Conservation (phyloP, 768 basidiomycete species). For the Tulasnella sp. region DNA sequence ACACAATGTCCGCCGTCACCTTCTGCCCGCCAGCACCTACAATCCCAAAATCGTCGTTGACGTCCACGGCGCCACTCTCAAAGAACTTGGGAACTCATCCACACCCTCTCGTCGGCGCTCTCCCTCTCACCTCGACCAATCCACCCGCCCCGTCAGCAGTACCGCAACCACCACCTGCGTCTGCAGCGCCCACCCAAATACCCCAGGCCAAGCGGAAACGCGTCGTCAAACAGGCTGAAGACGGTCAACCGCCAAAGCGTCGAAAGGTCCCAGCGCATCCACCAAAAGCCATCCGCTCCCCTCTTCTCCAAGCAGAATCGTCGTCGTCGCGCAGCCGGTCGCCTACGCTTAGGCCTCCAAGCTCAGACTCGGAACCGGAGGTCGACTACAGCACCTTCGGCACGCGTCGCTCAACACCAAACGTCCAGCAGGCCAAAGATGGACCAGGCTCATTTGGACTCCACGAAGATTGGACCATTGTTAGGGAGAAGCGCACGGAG, state of each 20-base stretch:
- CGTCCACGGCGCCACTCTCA: background rate
- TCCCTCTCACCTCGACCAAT: background rate
- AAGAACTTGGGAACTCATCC: background rate
- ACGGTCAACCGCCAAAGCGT: background rate
- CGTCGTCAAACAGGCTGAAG: background rate
- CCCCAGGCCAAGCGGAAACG: constrained; percentile 1
- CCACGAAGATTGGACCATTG: background rate
- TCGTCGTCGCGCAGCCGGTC: background rate
- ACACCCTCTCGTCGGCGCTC: background rate
- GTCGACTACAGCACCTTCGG: constrained; percentile 5
- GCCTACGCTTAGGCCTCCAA: background rate
- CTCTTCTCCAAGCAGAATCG: background rate
- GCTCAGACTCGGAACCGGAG: constrained; percentile 2
- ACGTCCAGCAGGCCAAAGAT: background rate
- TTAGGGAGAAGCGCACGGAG: background rate
- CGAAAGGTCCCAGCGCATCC: background rate
- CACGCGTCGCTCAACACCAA: background rate
- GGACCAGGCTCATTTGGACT: background rate
- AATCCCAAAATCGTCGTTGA: background rate
- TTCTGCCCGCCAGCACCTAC: background rate
- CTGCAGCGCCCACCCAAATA: background rate
- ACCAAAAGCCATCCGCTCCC: background rate
- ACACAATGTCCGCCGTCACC: background rate
- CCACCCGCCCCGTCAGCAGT: background rate
- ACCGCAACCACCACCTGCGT: background rate